Evolutionary conservation across 768 basidiomycete species (phyloP).

Genomic region (Cystofilobasidium ferigula): DNA sequence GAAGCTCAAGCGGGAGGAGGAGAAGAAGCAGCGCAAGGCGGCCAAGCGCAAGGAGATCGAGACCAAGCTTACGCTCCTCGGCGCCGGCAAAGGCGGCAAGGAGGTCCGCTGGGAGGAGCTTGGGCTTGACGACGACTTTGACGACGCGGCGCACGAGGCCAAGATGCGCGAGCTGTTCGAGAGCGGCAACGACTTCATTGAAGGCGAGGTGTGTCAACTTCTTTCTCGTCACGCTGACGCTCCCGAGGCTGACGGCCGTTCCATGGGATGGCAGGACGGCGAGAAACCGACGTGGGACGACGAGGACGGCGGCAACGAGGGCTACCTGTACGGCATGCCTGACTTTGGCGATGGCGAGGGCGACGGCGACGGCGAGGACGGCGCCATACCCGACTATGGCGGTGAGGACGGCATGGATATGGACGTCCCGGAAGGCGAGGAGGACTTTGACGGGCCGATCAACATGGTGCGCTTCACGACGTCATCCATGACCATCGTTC

Average conservation of each 20-base stretch:
- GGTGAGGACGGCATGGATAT: slow-evolving; percentile 17
- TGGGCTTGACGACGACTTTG: slow-evolving; percentile 88
- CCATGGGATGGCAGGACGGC: slow-evolving; percentile 34
- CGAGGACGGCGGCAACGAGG: slow-evolving; percentile 51
- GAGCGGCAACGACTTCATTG: slow-evolving; percentile 16
- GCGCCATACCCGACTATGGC: slow-evolving; percentile 31
- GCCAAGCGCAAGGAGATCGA: slow-evolving; percentile 49
- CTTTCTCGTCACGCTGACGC: neutral
- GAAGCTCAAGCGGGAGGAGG: slow-evolving; percentile 47
- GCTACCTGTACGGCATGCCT: slow-evolving; percentile 37
- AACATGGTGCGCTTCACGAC: slow-evolving; percentile 32
- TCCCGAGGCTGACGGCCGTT: neutral
- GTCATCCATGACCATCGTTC: neutral
- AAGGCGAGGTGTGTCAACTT: slow-evolving; percentile 12
- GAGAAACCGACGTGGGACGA: slow-evolving; percentile 86
- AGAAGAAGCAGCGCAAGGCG: slow-evolving; percentile 59
- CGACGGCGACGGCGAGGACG: slow-evolving; percentile 43
- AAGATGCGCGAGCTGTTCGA: slow-evolving; percentile 62
- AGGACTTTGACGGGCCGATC: slow-evolving; percentile 45
- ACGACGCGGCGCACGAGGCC: slow-evolving; percentile 67
- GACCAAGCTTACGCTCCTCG: slow-evolving; percentile 51
- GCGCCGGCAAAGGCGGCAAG: slow-evolving; percentile 21
- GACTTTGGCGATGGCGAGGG: slow-evolving; percentile 38
- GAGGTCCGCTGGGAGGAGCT: slow-evolving; percentile 47
- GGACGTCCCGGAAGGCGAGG: slow-evolving; percentile 15